Evolutionary conservation across 73 alveolate genomes (phyloP), one percentile per base, ranked within the genome.

Genomic region (Loxodes magnus): DNA sequence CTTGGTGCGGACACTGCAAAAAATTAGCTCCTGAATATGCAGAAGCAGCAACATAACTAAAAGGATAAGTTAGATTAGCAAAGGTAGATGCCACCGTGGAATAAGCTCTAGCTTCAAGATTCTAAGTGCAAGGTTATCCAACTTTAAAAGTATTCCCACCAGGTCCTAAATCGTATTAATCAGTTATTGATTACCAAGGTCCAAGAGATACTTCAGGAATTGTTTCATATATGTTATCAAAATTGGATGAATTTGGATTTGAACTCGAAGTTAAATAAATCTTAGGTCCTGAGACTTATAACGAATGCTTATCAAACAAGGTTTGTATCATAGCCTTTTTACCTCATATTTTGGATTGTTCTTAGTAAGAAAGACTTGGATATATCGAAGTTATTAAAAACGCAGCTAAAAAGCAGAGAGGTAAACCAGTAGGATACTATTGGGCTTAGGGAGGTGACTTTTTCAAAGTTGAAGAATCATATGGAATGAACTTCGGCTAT

Each of bases 1-100:
- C 96, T 16, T 85, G 96, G 96, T 85, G 96, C 56, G 96, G 96
- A 3, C 96, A 85, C 63, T 85, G 96, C 77, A 85, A 85, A 68
- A 85, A 78, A 42, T 75, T 93, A n/a, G 83, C 84, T 44, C 98
- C 97, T 22, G 94, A 80, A 58, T 93, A 92, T 95, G 79, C 74
- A 20, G 51, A 62, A 49, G 95, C 94, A 28, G 98, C 97, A 3
- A 53, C 87, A 14, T 79, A 86, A 31, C 58, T 87, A 36, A 83
- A 80, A 72, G 95, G 93, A n/a, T 62, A 77, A 56, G 83, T 82
- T 15, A 90, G 83, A 61, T 70, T 90, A 19, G 97, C 93, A 7
- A 90, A 90, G 59, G 85, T 92, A 20, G 97, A 92, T 52, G 97
- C 97, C 4, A 80, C 96, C 2, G 94, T 56, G 9, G 84, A 88